Evolutionary conservation across 78 protist species (phyloP).

Genomic region (slime mould (Dictyostelium discoideum)): DNA sequence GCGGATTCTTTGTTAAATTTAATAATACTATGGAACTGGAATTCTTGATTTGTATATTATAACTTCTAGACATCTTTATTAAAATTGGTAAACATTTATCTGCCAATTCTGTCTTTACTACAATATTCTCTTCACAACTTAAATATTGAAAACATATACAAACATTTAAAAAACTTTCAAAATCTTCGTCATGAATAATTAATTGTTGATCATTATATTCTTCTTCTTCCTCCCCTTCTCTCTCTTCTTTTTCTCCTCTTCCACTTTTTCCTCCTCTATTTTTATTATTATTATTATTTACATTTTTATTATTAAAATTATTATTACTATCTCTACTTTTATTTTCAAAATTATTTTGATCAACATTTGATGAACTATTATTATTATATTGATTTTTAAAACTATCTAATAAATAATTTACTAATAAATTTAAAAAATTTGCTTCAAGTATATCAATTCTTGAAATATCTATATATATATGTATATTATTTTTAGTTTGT

Average conservation of each 20-base stretch:
- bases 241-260: no score
- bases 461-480: conserved; percentile 19
- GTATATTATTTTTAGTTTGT: not conserved
- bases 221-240: not conserved
- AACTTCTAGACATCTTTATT: conserved; percentile 17
- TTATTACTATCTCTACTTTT: not conserved
- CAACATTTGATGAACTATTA: not conserved
- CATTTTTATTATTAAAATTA: not conserved
- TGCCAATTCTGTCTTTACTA: conserved; percentile 25
- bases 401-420: conserved; percentile 21
- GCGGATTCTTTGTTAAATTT: conserved; percentile 52
- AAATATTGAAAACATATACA: conserved; percentile 56
- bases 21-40: conserved; percentile 30
- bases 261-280: no score
- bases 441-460: conserved; percentile 54
- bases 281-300: not conserved
- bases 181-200: conserved; percentile 27
- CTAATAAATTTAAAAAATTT: conserved; percentile 2
- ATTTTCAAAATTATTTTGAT: not conserved
- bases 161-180: conserved; percentile 27
- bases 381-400: not conserved
- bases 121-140: conserved; percentile 12
- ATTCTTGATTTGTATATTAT: conserved; percentile 15
- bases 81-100: conserved; percentile 39
- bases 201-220: not conserved